These are phyloP conservation scores for Suhomyces prunicola DNA, from an alignment of 805 yeast species.

Conservation along the genomic window DNA sequence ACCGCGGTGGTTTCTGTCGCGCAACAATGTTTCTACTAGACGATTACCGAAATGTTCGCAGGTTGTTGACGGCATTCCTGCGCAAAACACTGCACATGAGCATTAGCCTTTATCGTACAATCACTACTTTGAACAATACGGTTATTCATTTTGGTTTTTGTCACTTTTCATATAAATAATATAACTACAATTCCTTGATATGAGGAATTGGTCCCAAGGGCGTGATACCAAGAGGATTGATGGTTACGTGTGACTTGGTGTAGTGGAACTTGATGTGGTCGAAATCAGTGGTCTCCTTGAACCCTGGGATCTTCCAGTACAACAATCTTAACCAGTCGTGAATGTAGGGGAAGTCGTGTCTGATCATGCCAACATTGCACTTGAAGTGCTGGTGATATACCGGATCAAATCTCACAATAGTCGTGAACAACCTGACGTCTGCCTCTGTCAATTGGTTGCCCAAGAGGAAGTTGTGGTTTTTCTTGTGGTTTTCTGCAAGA, in stretches of 20 bases:
- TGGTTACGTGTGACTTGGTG: constrained; percentile 75
- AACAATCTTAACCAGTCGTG: constrained; percentile 79
- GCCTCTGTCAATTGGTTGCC: constrained; percentile 82
- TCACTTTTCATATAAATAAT: neutral
- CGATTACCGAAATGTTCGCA: neutral
- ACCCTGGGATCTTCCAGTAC: constrained; percentile 75
- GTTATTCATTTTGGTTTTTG: neutral
- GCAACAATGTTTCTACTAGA: neutral
- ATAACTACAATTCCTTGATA: constrained; percentile 29
- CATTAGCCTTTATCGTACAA: neutral
- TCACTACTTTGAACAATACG: neutral
- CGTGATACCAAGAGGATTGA: constrained; percentile 81
- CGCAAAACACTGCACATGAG: neutral
- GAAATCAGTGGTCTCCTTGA: constrained; percentile 76
- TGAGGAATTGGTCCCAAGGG: constrained; percentile 87
- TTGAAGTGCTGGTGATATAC: constrained; percentile 95
- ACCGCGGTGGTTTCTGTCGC: neutral
- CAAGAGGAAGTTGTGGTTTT: constrained; percentile 39
- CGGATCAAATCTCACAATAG: constrained; percentile 87
- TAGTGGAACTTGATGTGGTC: constrained; percentile 91
- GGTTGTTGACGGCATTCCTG: neutral
- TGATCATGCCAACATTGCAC: constrained; percentile 79
- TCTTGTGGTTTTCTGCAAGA: constrained; percentile 43
- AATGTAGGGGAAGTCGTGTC: constrained; percentile 73
- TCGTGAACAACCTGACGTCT: constrained; percentile 82